Evolutionary conservation across 305 asterid genomes (phyloP), one percentile per base, ranked within the genome.

Genomic region (Salvia sclarea): DNA sequence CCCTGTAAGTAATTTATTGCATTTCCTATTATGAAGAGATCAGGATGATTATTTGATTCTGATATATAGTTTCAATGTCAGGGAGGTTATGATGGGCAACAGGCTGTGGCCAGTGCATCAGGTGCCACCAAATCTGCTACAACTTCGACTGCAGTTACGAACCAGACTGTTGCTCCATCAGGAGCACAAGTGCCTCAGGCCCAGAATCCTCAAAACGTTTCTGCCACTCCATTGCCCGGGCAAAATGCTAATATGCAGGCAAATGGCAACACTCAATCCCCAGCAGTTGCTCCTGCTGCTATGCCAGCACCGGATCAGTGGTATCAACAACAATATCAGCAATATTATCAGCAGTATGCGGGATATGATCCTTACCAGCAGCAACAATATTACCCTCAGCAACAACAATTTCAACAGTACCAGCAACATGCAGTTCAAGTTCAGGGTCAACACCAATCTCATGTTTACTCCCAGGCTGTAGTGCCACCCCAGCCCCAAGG

Each of bases 291-390:
- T 64, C 69, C 87, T 60, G 80, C 73, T 68, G 69, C 85, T 47
- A 72, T 58, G 72, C 80, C 86, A 56, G 81, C 90, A 57, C 83
- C 88, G 8, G 97, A 86, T 18, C 97, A 88, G 79, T 84, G 88
- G 97, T 83, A 94, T 71, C 97, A 92, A 69, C 96, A 85, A 54
- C 95, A 87, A 31, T 91, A 88, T 75, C 97, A 87, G 79, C 92
- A 93, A 70, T 87, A 88, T 76, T 87, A 91, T 83, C 97, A 90
- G 83, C 97, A 89, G 62, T 86, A 84, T 78, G 70, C 71, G 4
- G 98, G 94, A 68, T 88, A 87, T 73, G 94, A 86, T 35, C 82
- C 88, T 61, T 87, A 85, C 69, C 95, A 90, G 69, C 69, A 69
- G 64, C 95, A 86, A 63, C 95, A 84, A 53, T 86, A 84, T 78